phyloP scores from a whole-genome alignment of 805 yeast species.

The Barnettozyma wickerhamii region DNA sequence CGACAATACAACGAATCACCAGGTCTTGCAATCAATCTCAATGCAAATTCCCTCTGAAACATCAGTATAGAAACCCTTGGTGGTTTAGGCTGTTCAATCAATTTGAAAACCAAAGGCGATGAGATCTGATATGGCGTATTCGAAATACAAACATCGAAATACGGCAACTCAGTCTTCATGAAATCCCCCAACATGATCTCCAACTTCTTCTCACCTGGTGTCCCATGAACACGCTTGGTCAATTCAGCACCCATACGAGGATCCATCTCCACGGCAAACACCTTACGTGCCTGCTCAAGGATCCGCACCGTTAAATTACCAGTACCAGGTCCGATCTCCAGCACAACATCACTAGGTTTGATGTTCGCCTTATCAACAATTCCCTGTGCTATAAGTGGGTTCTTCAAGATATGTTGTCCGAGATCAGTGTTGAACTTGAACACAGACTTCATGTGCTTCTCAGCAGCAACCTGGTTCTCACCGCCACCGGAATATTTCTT shows the following conservation, averaged over 20 bases:
- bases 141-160: slow-evolving; percentile 92
- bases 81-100: slow-evolving; percentile 86
- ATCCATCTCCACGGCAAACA: slow-evolving; percentile 97
- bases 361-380: slow-evolving; percentile 95
- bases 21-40: slow-evolving; percentile 89
- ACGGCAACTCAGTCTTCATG: slow-evolving; percentile 92
- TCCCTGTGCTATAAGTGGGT: slow-evolving; percentile 96
- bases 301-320: slow-evolving; percentile 95
- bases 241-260: slow-evolving; percentile 99
- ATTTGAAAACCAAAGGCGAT: slow-evolving; percentile 90
- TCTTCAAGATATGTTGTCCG: slow-evolving; percentile 95
- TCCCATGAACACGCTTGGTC: slow-evolving; percentile 95
- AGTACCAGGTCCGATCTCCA: slow-evolving; percentile 99
- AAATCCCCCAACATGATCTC: slow-evolving; percentile 94
- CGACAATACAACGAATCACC: slow-evolving; percentile 95
- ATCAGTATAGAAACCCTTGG: slow-evolving; percentile 93
- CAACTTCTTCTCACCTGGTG: slow-evolving; percentile 86
- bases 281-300: slow-evolving; percentile 86
- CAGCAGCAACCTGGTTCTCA: slow-evolving; percentile 60
- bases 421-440: slow-evolving; percentile 95
- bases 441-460: slow-evolving; percentile 70
- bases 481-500: slow-evolving; percentile 48
- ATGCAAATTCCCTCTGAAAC: slow-evolving; percentile 97
- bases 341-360: slow-evolving; percentile 85
- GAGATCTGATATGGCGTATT: slow-evolving; percentile 98